Evolutionary conservation across 495 filamentous ascomycete species (phyloP), one percentile per base, ranked within the genome.

Genomic region (Paragyromitra xinjiangensis): DNA sequence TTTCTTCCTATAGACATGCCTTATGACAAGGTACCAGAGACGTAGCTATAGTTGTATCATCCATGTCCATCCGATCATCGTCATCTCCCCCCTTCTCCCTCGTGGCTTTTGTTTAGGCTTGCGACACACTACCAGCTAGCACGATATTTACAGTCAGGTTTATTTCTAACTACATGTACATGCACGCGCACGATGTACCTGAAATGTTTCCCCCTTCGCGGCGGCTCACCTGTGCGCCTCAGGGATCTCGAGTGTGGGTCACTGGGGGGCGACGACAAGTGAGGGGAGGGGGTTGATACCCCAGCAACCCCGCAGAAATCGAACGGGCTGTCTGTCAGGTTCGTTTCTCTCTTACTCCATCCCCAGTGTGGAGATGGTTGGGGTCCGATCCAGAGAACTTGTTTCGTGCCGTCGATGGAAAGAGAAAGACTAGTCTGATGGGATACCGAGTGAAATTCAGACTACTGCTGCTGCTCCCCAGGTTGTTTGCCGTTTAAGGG

Each of bases 261-360:
- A 72, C 29, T 64, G 44, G 24, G 44, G 11, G 53, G 65, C 50
- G 50, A 44, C 65, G 16, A 69, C 51, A n/a, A 19, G 42, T 42
- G 22, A 22, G 51, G 22, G 9, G 51, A 50, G 37, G 44, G 44
- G 29, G 12, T 61, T 61, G 61, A 77, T 77, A 77, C 50, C 73
- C 74, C 61, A 73, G 74, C 40, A 77, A 73, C 74, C 69, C 69
- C 74, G 42, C 69, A 77, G 51, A 77, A 59, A 65, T 77, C 59
- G 19, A 71, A 56, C 59, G 50, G 37, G 71, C 11, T 34, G 29
- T 34, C 29, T 73, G 37, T 44, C 48, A 73, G 48, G 37, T 42
- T 69, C 29, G 40, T 74, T 61, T 50, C 40, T 50, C 51, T 58
- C 50, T 34, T 56, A 56, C 58, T 64, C 50, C 51, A 65, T 65